Base-by-base conservation (phyloP, 2,329 filamentous ascomycete species). In the Phialophora verrucosa region DNA sequence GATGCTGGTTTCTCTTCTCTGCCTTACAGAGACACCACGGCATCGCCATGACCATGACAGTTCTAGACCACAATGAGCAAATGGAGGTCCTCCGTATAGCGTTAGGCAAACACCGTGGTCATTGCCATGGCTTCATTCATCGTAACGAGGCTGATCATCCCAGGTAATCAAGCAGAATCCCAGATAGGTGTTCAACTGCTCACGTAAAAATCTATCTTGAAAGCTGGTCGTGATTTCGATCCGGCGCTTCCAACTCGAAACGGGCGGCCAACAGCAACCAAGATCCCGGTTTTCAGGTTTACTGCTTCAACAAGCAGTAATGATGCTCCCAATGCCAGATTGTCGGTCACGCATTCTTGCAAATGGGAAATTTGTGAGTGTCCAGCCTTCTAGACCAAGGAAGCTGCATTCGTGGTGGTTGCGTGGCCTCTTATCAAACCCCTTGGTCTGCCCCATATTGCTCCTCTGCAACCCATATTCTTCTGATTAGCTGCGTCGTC, bases 391-490 rank as follows among this genome's bases (percentile, higher is more conserved):
- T 7, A 10, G 23, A 29, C 29, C 53, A 55, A 55, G 49, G n/a
- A 29, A 35, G 23, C 11, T 31, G 53, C 27, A 20, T 55, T 17
- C 14, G 27, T n/a, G 53, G 25, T 35, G 27, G 4, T 32, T 55
- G 53, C 53, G 53, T 35, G 53, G 53, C 53, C 29, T n/a, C 23
- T 55, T 55, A 55, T 55, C 53, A 35, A 11, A 31, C 4, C 29
- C 25, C 53, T 20, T 55, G 17, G 25, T 11, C 25, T n/a, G 29
- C 53, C 31, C 53, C 53, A 35, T 20, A 14, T 23, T 11, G 29
- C 27, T 31, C 20, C 17, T 4, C 6, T 3, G 12, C 29, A 12
- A 27, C 11, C 51, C 51, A 55, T 55, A 31, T 31, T 1, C 31
- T 2, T 27, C 14, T 51, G 49, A 51, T 51, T 55, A 55, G 29